Percentiles rank a stretch among this genome's conserved stretches.
Conservation (phyloP, 2,329 filamentous ascomycete species). For the Trichothecium roseum region DNA sequence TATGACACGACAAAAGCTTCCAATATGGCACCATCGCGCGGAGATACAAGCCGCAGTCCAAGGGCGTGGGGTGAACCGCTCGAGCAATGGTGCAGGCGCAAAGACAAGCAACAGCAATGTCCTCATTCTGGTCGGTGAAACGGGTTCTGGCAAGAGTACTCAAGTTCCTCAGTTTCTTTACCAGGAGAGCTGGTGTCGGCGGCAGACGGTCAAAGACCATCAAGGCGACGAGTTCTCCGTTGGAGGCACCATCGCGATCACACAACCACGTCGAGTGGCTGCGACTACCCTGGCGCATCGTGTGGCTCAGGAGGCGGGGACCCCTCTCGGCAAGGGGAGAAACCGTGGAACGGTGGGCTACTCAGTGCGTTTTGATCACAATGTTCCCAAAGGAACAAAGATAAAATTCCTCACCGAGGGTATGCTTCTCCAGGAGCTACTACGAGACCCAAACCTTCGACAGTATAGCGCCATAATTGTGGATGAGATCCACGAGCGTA, state of each 20-base stretch:
- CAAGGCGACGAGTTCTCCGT: slow-evolving; percentile 37
- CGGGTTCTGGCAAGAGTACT: slow-evolving; percentile 92
- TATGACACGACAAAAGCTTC: slow-evolving; percentile 54
- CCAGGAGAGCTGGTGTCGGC: slow-evolving; percentile 67
- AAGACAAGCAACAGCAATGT: slow-evolving; percentile 38
- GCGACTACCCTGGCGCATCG: slow-evolving; percentile 83
- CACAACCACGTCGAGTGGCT: slow-evolving; percentile 86
- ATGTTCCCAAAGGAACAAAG: slow-evolving; percentile 66
- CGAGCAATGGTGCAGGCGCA: slow-evolving; percentile 20
- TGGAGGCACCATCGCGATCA: slow-evolving; percentile 81
- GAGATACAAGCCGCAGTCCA: slow-evolving; percentile 57
- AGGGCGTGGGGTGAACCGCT: slow-evolving; percentile 16
- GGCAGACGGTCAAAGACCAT: slow-evolving; percentile 39
- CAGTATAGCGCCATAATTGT: slow-evolving; percentile 87
- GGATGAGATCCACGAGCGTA: slow-evolving; percentile 94
- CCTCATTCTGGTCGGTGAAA: slow-evolving; percentile 83
- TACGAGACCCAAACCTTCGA: slow-evolving; percentile 70
- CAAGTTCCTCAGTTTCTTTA: slow-evolving; percentile 89
- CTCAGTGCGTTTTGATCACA: slow-evolving; percentile 87
- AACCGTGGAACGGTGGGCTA: slow-evolving; percentile 63
- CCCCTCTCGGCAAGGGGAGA: slow-evolving; percentile 32
- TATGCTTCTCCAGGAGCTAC: slow-evolving; percentile 88
- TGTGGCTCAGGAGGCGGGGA: slow-evolving; percentile 67
- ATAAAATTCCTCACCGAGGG: slow-evolving; percentile 96
- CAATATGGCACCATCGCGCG: slow-evolving; percentile 67